A percentile compares a stretch with the other conserved stretches of the same genome.
phyloP scores from a whole-genome alignment of 1,284 basidiomycete species.

The Psilocybe mexicana region DNA sequence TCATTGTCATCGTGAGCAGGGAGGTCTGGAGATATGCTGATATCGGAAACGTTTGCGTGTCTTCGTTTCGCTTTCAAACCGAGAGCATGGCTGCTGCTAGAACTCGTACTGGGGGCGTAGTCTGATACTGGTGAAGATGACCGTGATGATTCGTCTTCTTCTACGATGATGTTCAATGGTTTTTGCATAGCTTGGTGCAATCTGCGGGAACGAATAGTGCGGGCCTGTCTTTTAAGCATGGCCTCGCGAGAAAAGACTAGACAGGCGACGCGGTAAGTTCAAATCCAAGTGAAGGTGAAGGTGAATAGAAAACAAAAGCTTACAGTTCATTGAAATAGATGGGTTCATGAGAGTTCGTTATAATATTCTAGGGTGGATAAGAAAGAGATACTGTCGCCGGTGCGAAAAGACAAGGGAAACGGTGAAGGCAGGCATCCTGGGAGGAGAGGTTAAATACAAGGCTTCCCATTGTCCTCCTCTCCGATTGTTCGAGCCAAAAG shows the following conservation, averaged over 20 bases:
- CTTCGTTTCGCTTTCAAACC: slow-evolving; percentile 30
- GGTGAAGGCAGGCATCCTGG: slow-evolving; percentile 6
- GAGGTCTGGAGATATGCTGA: slow-evolving; percentile 28
- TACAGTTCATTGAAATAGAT: slow-evolving; percentile 28
- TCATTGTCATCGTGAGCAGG: slow-evolving; percentile 24
- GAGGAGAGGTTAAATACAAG: slow-evolving; percentile 26
- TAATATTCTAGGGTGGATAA: slow-evolving; percentile 15
- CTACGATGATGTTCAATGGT: slow-evolving; percentile 35
- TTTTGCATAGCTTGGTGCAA: slow-evolving; percentile 18
- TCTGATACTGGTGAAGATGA: slow-evolving; percentile 26
- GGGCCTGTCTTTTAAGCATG: slow-evolving; percentile 32
- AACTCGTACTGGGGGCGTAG: slow-evolving; percentile 17
- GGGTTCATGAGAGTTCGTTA: slow-evolving; percentile 27
- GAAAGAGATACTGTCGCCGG: slow-evolving; percentile 14
- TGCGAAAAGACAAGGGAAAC: slow-evolving; percentile 14
- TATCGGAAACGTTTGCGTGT: slow-evolving; percentile 33
- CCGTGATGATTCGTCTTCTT: slow-evolving; percentile 36
- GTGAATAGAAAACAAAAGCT: too few relatives aligned
- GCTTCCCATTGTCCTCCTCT: slow-evolving; percentile 22
- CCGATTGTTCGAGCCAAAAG: slow-evolving; percentile 19
- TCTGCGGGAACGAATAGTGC: slow-evolving; percentile 28
- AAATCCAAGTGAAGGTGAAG: not conserved
- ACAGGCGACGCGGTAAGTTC: not conserved
- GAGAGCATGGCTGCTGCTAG: slow-evolving; percentile 14
- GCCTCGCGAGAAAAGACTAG: slow-evolving; percentile 32